Evolutionary conservation across 352 stramenopile genomes (phyloP), one percentile per base, ranked within the genome.

Genomic region (Phytophthora foliorum): DNA sequence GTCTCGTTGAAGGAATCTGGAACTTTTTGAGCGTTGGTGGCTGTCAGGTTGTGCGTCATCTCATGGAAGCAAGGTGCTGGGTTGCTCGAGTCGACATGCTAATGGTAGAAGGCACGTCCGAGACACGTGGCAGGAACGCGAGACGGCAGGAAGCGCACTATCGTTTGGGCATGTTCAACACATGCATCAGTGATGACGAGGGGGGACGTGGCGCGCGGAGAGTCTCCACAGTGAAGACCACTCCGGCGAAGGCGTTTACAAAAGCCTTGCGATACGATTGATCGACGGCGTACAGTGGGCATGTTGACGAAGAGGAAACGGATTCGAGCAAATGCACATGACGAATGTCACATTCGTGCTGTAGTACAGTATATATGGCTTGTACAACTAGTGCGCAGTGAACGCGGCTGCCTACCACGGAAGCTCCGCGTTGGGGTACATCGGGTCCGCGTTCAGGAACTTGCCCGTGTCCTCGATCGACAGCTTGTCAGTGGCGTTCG

Each of bases 371-470:
- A n/a, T n/a, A n/a, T n/a, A n/a, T n/a, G n/a, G n/a, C n/a, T n/a
- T n/a, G n/a, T n/a, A n/a, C n/a, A n/a, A n/a, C 9, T 38, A 13
- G 2, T 17, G 32, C 6, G 32, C 13, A 38, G 9, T 6, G 32
- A 10, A 16, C 36, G 13, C 46, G 42, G 22, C 31, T 27, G 44
- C 4, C 19, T 70, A 82, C 75, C 71, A 82, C 27, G 67, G 67
- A 9, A 82, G 32, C 31, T 72, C 69, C 1, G 31, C 8, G 19
- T 45, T 62, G 21, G 53, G 55, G 25, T 29, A 51, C 16, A 11
- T 66, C 5, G 56, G 38, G 39, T 75, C 51, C 25, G 56, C 67
- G 45, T 77, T 63, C 34, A 73, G 65, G 48, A 78, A 82, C 34
- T 69, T 74, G 51, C 70, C 59, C 22, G 52, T 73, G 34, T 82